These are phyloP conservation scores for Penicillium egyptiacum DNA, from an alignment of 495 filamentous ascomycete species.

Conservation along the genomic window DNA sequence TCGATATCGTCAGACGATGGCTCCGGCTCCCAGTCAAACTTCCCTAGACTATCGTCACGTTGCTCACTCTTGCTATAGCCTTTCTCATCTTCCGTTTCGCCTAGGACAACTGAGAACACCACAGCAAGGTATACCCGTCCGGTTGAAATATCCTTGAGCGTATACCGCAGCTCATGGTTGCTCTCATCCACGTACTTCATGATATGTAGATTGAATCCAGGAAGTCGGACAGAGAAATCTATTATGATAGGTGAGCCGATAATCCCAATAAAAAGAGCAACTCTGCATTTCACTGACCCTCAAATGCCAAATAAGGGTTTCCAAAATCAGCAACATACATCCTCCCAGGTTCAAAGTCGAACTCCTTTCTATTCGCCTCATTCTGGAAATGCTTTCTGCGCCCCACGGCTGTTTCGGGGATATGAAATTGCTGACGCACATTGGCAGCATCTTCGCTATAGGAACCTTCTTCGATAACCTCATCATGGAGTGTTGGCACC, in stretches of 20 bases:
- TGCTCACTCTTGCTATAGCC: constrained; percentile 4
- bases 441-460: constrained; percentile 55
- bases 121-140: constrained; percentile 74
- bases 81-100: constrained; percentile 18
- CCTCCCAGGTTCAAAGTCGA: constrained; percentile 58
- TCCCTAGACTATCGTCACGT: constrained; percentile 16
- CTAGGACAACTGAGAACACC: constrained; percentile 65
- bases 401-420: constrained; percentile 53
- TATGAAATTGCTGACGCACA: constrained; percentile 44
- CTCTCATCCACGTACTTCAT: constrained; percentile 82
- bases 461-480: constrained; percentile 68
- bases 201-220: constrained; percentile 74
- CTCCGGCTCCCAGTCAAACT: constrained; percentile 31
- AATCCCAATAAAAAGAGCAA: constrained; percentile 5
- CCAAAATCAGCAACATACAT: constrained; percentile 81
- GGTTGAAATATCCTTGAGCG: constrained; percentile 73
- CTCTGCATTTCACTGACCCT: constrained; percentile 44
- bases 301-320: constrained; percentile 89
- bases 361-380: constrained; percentile 46
- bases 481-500: constrained; percentile 29
- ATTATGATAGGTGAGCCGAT: constrained; percentile 11
- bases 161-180: constrained; percentile 77
- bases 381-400: constrained; percentile 65
- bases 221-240: constrained; percentile 77
- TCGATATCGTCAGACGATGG: constrained; percentile 27